These are phyloP conservation scores for Fusarium albidum DNA, from an alignment of 2,329 filamentous ascomycete species.

Conservation along the genomic window DNA sequence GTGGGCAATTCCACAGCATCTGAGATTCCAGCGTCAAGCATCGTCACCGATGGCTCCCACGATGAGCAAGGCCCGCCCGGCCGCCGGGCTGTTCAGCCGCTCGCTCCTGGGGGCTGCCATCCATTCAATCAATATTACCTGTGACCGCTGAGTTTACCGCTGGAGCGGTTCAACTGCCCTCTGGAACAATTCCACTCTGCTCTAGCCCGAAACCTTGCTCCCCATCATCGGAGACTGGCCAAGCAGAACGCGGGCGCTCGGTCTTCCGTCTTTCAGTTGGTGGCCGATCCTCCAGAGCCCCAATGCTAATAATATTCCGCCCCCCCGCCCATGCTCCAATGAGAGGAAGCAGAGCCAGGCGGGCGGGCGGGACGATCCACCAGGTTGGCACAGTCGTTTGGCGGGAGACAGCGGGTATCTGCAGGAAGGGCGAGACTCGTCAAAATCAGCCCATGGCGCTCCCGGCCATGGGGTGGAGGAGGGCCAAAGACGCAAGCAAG, in stretches of 20 bases:
- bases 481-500: conserved; percentile 35
- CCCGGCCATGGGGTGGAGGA: conserved; percentile 21
- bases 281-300: conserved; percentile 21
- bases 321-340: conserved; percentile 32
- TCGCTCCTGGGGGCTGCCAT: conserved; percentile 3
- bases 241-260: conserved; percentile 17
- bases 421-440: conserved; percentile 28
- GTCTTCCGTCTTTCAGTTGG: too few relatives aligned
- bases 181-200: conserved; percentile 19
- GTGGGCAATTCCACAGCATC: too few relatives aligned
- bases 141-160: conserved; percentile 37
- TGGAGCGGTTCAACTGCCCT: conserved; percentile 34
- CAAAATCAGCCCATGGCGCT: conserved; percentile 38
- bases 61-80: conserved; percentile 3
- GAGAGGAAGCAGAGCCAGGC: conserved; percentile 17
- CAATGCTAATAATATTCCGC: conserved; percentile 28
- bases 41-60: conserved; percentile 14
- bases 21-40: conserved; percentile 7
- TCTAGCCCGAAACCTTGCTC: conserved; percentile 25
- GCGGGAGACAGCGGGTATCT: conserved; percentile 36
- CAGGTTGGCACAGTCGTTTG: conserved; percentile 32
- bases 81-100: conserved; percentile 4
- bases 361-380: conserved; percentile 35
- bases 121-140: background rate
- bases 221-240: conserved; percentile 17